These are phyloP conservation scores for Microcyclospora tardicrescens DNA, from an alignment of 2,329 filamentous ascomycete species.

Conservation along the genomic window DNA sequence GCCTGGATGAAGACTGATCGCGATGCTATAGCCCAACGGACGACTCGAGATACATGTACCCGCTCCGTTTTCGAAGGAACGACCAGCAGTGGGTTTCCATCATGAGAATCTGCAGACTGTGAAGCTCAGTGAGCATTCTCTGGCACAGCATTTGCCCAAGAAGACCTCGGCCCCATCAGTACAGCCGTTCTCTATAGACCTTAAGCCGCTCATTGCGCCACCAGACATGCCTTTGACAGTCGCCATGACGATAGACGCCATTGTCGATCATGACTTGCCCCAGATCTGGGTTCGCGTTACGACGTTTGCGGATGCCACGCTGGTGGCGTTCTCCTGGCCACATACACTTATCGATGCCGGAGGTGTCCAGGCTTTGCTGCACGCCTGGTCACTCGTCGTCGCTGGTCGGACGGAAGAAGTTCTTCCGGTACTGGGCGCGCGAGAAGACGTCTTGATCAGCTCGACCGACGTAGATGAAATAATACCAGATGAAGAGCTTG, in stretches of 20 bases:
- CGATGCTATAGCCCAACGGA: background rate
- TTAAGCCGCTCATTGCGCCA: background rate
- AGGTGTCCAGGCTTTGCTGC: conserved; percentile 30
- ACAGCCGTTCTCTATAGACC: background rate
- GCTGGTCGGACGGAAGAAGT: conserved; percentile 32
- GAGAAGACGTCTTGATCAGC: conserved; percentile 26
- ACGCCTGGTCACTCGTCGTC: conserved; percentile 36
- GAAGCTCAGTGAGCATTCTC: background rate
- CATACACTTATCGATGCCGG: conserved; percentile 39
- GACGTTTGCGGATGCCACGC: conserved; percentile 38
- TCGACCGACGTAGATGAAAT: conserved; percentile 8
- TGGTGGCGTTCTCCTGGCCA: conserved; percentile 35
- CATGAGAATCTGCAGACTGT: background rate
- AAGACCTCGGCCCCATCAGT: background rate
- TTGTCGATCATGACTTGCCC: conserved; percentile 30
- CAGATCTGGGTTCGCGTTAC: conserved; percentile 37
- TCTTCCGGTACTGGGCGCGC: conserved; percentile 22
- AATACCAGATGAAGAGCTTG: background rate
- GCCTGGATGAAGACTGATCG: no score
- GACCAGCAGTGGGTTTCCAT: conserved; percentile 1
- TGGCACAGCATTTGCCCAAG: background rate
- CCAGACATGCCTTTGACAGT: conserved; percentile 9
- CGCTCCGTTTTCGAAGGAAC: background rate
- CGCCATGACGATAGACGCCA: conserved; percentile 26
- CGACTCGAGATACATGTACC: conserved; percentile 1